Evolutionary conservation across 371 early-diverging fungal genomes (phyloP), one percentile per base, ranked within the genome.

Genomic region (Choanephora cucurbitarum): DNA sequence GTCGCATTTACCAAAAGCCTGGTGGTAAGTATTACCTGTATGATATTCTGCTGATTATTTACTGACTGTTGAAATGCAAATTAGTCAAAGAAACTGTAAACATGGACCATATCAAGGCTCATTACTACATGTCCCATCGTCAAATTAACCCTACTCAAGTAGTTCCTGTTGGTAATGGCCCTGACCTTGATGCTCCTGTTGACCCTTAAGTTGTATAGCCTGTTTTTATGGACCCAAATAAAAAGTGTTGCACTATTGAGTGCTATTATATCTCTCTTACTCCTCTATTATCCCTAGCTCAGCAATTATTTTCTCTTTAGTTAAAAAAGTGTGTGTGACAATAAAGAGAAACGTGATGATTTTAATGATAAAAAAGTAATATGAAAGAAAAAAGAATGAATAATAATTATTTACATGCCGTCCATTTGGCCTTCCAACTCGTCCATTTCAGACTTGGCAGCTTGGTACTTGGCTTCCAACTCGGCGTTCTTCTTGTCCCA

Each of bases 41-140:
- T 10, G 1, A 5, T 52, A 10, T n/a, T 44, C 43, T 44, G 31
- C 24, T 33, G 28, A 31, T 23, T 0, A 33, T 18, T 43, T 18
- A 15, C 15, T 44, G 17, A 28, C 7, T 28, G 28, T 3, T 28
- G 3, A 28, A 3, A 28, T 5, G 5, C 3, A 28, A 28, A 28
- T 7, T 68, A 73, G 79, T 89, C 47, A 74, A 75, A 5, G 86
- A 84, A 23, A 95, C 95, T 0, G 90, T 93, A 41, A 85, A 94
- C 72, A 89, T 96, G 91, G 83, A 88, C 34, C 97, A 97, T 66
- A 98, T 98, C 85, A 96, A 96, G 78, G 62, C 75, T 5, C 97
- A 96, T 64, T 97, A 96, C 65, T 96, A 93, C 77, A 82, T 84
- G 84, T 88, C 89, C 32, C 96, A 95, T 45, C 68, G 65, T 15